Conservation (phyloP, 2,329 filamentous ascomycete genomes). For the Zopfia rhizophila region DNA sequence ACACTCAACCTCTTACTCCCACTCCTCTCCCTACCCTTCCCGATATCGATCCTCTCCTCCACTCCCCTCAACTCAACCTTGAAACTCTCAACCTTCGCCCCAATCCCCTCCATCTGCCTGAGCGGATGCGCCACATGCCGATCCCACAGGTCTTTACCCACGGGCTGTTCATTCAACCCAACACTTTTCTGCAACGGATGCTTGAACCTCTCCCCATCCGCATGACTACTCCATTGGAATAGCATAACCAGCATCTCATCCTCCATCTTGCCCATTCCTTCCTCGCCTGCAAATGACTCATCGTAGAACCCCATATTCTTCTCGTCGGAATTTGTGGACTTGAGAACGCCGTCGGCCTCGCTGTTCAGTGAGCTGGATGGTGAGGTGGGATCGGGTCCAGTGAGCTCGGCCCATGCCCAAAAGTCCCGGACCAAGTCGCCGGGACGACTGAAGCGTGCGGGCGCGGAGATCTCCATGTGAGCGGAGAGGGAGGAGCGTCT, state of each 20-base stretch:
- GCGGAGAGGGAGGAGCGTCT: conserved; percentile 34
- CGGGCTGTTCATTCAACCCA: conserved; percentile 33
- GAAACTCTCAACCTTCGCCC: conserved; percentile 33
- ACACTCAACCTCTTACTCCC: conserved; percentile 36
- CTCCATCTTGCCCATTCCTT: conserved; percentile 20
- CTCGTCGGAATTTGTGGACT: conserved; percentile 37
- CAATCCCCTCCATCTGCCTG: conserved; percentile 33
- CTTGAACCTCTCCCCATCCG: conserved; percentile 41
- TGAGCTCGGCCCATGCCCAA: conserved; percentile 42
- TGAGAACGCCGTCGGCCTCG: conserved; percentile 7
- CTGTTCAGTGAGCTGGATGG: conserved; percentile 15
- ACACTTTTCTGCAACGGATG: conserved; percentile 38
- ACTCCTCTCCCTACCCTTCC: conserved; percentile 28
- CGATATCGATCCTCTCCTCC: conserved; percentile 30
- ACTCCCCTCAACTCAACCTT: conserved; percentile 40
- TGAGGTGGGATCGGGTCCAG: conserved; percentile 18
- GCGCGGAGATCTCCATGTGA: conserved; percentile 25
- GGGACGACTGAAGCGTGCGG: conserved; percentile 34
- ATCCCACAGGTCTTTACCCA: conserved; percentile 38
- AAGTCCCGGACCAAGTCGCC: conserved; percentile 42
- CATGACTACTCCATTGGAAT: conserved; percentile 40
- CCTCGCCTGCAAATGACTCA: conserved; percentile 29
- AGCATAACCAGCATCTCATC: conserved; percentile 43
- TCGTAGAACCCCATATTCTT: conserved; percentile 36
- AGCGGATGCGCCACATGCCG: conserved; percentile 38